Percentiles rank a stretch among this genome's conserved stretches.
phyloP scores from a whole-genome alignment of 2,329 filamentous ascomycete genomes.

The Diaporthe amygdali region DNA sequence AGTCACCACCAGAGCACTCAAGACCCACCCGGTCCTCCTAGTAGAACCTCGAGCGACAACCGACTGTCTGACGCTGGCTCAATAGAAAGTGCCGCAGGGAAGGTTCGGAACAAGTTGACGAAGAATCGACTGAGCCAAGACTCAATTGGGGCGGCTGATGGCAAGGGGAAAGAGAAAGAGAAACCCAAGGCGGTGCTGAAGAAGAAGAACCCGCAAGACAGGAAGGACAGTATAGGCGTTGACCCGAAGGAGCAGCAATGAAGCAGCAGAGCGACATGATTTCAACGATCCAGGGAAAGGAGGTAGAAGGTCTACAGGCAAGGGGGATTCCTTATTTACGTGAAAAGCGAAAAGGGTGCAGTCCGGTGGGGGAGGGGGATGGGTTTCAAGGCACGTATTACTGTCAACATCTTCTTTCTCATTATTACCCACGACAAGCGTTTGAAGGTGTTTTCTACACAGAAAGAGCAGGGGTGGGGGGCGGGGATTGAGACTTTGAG shows the following conservation, averaged over 20 bases:
- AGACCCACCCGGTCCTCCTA: constrained; percentile 29
- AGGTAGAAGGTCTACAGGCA: not conserved
- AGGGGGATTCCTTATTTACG: not conserved
- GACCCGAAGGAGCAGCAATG: constrained; percentile 18
- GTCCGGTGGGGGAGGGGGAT: not conserved
- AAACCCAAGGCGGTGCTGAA: constrained; percentile 25
- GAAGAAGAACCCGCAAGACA: constrained; percentile 34
- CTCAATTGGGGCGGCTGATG: not conserved
- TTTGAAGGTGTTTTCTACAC: not conserved
- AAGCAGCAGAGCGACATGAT: not conserved
- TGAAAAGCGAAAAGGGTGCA: not conserved
- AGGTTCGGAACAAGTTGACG: constrained; percentile 28
- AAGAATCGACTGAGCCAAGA: constrained; percentile 24
- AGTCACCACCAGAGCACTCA: not conserved
- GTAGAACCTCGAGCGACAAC: constrained; percentile 40
- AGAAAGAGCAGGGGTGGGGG: too few species aligned
- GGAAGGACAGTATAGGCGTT: constrained; percentile 29
- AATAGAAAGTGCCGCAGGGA: constrained; percentile 23
- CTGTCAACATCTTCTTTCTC: not conserved
- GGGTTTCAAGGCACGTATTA: not conserved
- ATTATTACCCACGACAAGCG: not conserved
- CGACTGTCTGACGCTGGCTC: constrained; percentile 36
- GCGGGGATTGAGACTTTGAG: not conserved
- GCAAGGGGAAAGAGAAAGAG: constrained; percentile 23
- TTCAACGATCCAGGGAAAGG: not conserved